These are phyloP conservation scores for Lipomyces sp. DNA, from an alignment of 805 yeast genomes.

Conservation along the genomic window DNA sequence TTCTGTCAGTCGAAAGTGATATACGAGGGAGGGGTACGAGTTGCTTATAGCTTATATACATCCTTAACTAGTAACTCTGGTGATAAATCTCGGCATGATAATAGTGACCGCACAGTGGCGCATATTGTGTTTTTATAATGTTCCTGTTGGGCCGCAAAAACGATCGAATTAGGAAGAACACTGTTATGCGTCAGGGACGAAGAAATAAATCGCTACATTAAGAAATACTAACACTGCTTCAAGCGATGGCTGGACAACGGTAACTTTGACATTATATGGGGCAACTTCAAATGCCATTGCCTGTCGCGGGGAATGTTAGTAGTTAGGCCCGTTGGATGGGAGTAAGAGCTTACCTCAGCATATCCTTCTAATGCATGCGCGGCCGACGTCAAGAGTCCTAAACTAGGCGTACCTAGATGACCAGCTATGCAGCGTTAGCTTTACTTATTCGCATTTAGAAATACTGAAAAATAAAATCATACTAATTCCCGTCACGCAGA, in stretches of 20 bases:
- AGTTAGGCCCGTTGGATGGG: not conserved
- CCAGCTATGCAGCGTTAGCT: constrained; percentile 32
- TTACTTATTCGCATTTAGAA: not conserved
- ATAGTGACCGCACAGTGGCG: constrained; percentile 34
- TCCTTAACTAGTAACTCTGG: constrained; percentile 39
- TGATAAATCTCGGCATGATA: constrained; percentile 32
- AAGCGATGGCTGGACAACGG: constrained; percentile 42
- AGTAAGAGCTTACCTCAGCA: constrained; percentile 32
- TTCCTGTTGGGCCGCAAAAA: constrained; percentile 27
- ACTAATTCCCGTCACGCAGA: constrained; percentile 41
- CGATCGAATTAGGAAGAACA: constrained; percentile 34
- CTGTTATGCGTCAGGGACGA: not conserved
- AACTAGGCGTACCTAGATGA: constrained; percentile 41
- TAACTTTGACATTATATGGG: constrained; percentile 41
- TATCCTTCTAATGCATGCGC: constrained; percentile 46
- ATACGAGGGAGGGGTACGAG: too few species aligned
- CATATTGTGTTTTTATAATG: constrained; percentile 31
- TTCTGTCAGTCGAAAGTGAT: too few species aligned
- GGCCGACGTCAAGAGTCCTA: constrained; percentile 42
- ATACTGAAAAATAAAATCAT: constrained; percentile 7
- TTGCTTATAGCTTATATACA: constrained; percentile 11
- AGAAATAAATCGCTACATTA: not conserved
- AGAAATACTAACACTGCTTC: constrained; percentile 37
- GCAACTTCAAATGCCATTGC: constrained; percentile 43
- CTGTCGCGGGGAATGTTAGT: constrained; percentile 3